Base-by-base conservation (phyloP, 768 basidiomycete species). In the Termitomyces sp. region DNA sequence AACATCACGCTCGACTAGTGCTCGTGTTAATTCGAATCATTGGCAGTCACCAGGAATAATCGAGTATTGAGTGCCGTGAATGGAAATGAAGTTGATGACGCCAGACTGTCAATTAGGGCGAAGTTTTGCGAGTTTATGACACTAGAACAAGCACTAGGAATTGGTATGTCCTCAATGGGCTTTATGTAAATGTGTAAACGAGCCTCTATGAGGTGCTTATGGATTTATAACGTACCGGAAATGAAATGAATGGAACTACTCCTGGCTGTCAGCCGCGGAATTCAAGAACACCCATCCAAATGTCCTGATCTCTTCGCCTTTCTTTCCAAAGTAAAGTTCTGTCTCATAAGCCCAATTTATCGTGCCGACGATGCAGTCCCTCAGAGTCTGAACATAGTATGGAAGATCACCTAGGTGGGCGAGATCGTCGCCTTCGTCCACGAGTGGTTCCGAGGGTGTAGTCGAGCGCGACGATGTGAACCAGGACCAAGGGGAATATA, bases 291-390 rank as follows among this genome's bases (percentile, higher is more conserved):
- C 79, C 86, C 85, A 87, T 36, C 85, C 84, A 67, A 84, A 85
- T 4, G 75, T 74, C 63, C 81, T 74, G 36, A 86, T 81, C 66
- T 86, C 81, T 40, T 76, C 78, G 0, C 83, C 84, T 55, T 79
- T 80, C 49, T 76, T 76, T 36, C 82, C 83, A 49, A 88, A 80
- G 64, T 80, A 87, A 44, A 84, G 64, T 58, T 86, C 79, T 0
- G 81, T 85, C 68, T 87, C 84, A 62, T 87, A 88, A 36, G 77
- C 58, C 86, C 86, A 87, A 62, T 87, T 80, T n/a, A 83, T 63
- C n/a, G 73, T 75, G 8, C 86, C 86, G 3, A 78, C 74, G 39
- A 88, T 75, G 60, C 77, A 82, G 58, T 86, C 81, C 36, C 79
- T 78, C 30, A 87, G 66, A 7, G 79, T 80, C n/a, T 71, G 77